Percentiles rank a stretch among this genome's conserved stretches.
These are phyloP conservation scores for Ceratocystis albifundus DNA, from an alignment of 2,329 filamentous ascomycete genomes.

Conservation along the genomic window DNA sequence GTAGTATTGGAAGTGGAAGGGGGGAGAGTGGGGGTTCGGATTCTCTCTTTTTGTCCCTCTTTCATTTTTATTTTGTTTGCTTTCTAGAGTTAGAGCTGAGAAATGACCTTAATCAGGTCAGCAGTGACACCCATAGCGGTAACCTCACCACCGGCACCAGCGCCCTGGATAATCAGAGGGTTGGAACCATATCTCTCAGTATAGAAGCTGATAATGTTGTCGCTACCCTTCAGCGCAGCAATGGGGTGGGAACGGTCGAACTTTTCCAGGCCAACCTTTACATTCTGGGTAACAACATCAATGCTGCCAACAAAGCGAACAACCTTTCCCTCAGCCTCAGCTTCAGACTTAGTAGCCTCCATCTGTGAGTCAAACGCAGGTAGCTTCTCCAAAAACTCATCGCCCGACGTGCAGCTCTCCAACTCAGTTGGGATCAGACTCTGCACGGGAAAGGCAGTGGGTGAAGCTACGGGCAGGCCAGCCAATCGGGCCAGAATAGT, in stretches of 20 bases:
- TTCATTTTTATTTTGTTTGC: background rate
- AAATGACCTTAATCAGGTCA: slow-evolving; percentile 80
- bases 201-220: slow-evolving; percentile 98
- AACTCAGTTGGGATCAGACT: slow-evolving; percentile 83
- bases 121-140: slow-evolving; percentile 97
- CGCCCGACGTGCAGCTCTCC: slow-evolving; percentile 61
- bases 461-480: slow-evolving; percentile 68
- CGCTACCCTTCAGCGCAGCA: slow-evolving; percentile 87
- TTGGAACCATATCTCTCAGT: slow-evolving; percentile 87
- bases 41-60: too few species aligned
- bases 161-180: slow-evolving; percentile 87
- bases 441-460: slow-evolving; percentile 85
- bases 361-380: slow-evolving; percentile 79
- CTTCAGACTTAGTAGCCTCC: slow-evolving; percentile 76
- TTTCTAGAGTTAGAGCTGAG: slow-evolving; percentile 54
- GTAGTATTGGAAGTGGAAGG: too few species aligned
- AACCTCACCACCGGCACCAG: slow-evolving; percentile 85
- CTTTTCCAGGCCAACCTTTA: slow-evolving; percentile 87
- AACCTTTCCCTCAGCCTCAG: slow-evolving; percentile 78
- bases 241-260: slow-evolving; percentile 83
- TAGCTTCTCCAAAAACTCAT: slow-evolving; percentile 74
- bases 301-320: slow-evolving; percentile 90
- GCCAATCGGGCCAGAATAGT: slow-evolving; percentile 84
- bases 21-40: background rate
- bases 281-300: slow-evolving; percentile 64